These are phyloP conservation scores for Annulohypoxylon stygium DNA, from an alignment of 495 filamentous ascomycete species.

Conservation along the genomic window DNA sequence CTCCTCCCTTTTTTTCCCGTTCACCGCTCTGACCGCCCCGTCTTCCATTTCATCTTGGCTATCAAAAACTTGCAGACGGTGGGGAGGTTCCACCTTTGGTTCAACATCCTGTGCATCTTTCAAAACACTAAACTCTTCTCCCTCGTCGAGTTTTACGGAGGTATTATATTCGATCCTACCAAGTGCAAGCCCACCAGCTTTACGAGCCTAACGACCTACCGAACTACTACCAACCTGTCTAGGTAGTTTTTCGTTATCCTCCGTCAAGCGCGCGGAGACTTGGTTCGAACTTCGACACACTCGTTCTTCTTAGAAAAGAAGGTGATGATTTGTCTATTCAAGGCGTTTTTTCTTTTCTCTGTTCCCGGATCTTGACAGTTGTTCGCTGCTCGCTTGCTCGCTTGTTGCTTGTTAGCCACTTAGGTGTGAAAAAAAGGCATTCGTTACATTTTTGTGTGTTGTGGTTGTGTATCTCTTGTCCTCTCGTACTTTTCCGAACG, in stretches of 20 bases:
- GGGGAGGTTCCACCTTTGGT: slow-evolving; percentile 40
- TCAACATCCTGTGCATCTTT: slow-evolving; percentile 39
- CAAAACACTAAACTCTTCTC: slow-evolving; percentile 42
- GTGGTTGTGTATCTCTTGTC: slow-evolving; percentile 12
- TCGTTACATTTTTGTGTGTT: slow-evolving; percentile 23
- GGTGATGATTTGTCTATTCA: slow-evolving; percentile 34
- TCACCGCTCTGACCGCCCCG: slow-evolving; percentile 46
- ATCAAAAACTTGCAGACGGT: slow-evolving; percentile 37
- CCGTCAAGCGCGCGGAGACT: slow-evolving; percentile 25
- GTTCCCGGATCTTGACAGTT: background rate
- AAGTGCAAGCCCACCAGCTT: background rate
- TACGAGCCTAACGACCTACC: too few relatives aligned
- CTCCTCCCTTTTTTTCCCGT: slow-evolving; percentile 40
- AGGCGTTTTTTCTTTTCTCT: slow-evolving; percentile 11
- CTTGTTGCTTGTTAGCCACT: slow-evolving; percentile 1
- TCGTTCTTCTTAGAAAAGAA: slow-evolving; percentile 32
- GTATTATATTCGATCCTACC: slow-evolving; percentile 9
- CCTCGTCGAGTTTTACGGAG: slow-evolving; percentile 26
- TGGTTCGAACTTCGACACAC: slow-evolving; percentile 30
- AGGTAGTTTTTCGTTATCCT: slow-evolving; percentile 29
- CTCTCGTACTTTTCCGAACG: background rate
- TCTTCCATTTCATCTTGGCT: slow-evolving; percentile 25
- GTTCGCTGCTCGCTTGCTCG: background rate
- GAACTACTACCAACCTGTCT: background rate
- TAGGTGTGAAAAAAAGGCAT: slow-evolving; percentile 16